A percentile compares a stretch with the other conserved stretches of the same genome.
Evolutionary conservation across 225 moss, liverwort and hornwort genomes (phyloP).

Genomic region (Ulota crispa): DNA sequence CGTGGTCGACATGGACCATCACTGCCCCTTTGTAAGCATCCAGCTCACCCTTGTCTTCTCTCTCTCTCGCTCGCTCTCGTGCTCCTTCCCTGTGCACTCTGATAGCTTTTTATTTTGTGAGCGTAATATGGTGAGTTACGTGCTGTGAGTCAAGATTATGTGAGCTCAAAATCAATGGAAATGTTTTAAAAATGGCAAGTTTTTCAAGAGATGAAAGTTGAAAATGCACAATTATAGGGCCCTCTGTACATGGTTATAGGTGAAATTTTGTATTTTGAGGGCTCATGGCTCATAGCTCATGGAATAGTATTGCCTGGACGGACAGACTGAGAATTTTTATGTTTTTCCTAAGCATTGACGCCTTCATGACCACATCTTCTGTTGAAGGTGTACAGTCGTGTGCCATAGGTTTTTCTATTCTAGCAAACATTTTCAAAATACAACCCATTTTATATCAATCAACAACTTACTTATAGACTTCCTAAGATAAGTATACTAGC

Average conservation of each 20-base stretch:
- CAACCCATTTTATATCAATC: neutral
- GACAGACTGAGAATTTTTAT: neutral
- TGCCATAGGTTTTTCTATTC: neutral
- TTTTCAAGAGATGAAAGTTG: no score
- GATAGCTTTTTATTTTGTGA: no score
- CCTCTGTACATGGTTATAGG: no score
- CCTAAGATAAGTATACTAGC: neutral
- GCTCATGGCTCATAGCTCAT: no score
- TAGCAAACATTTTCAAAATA: neutral
- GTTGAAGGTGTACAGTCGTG: neutral
- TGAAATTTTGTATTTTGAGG: no score
- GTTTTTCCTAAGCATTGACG: neutral
- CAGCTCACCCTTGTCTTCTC: neutral
- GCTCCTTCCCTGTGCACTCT: neutral
- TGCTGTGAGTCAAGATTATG: no score
- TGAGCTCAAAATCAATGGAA: no score
- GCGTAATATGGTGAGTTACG: no score
- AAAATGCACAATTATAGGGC: no score
- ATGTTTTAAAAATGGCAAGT: no score
- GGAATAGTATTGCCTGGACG: neutral
- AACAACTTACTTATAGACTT: neutral
- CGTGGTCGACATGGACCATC: conserved; percentile 98
- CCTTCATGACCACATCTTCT: conserved; percentile 1
- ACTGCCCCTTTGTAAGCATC: conserved; percentile 91
- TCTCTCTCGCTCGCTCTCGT: neutral